Percentiles rank a stretch among this genome's conserved stretches.
Conservation (phyloP, 768 basidiomycete genomes). For the Leccinum subtestaceum region DNA sequence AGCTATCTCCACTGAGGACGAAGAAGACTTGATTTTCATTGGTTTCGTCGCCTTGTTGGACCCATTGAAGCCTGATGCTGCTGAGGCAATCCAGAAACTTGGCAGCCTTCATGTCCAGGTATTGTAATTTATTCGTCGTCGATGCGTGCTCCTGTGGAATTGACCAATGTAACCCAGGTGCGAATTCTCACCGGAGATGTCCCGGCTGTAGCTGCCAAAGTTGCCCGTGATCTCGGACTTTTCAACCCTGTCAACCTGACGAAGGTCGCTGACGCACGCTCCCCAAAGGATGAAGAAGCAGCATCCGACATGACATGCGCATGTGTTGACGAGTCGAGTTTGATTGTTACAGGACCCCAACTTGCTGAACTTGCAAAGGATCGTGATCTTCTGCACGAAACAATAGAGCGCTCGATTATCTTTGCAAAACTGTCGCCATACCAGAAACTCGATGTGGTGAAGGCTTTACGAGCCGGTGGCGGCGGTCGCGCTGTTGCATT, state of each 20-base stretch:
- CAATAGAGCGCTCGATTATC: constrained; percentile 31
- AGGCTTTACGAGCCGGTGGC: constrained; percentile 25
- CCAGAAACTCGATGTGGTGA: constrained; percentile 34
- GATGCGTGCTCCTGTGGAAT: constrained; percentile 1
- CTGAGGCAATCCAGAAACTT: constrained; percentile 29
- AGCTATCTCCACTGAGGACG: constrained; percentile 23
- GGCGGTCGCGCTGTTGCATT: constrained; percentile 32
- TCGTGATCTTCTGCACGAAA: constrained; percentile 22
- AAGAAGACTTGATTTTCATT: constrained; percentile 29
- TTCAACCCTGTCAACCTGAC: constrained; percentile 23
- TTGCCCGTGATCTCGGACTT: constrained; percentile 37
- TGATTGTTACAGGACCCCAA: constrained; percentile 30
- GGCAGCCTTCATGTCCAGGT: constrained; percentile 31
- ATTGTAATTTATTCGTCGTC: not conserved
- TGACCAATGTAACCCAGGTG: constrained; percentile 17
- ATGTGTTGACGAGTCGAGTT: constrained; percentile 18
- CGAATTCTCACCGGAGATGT: constrained; percentile 37
- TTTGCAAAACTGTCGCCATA: constrained; percentile 34
- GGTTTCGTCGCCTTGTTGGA: constrained; percentile 31
- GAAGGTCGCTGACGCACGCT: not conserved
- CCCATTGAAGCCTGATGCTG: constrained; percentile 32
- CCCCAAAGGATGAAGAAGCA: constrained; percentile 28
- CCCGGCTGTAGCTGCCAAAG: constrained; percentile 36
- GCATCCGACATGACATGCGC: constrained; percentile 3
- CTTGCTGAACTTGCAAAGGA: constrained; percentile 31